Conservation (phyloP, 2,329 filamentous ascomycete genomes). For the Colletotrichum sp. region DNA sequence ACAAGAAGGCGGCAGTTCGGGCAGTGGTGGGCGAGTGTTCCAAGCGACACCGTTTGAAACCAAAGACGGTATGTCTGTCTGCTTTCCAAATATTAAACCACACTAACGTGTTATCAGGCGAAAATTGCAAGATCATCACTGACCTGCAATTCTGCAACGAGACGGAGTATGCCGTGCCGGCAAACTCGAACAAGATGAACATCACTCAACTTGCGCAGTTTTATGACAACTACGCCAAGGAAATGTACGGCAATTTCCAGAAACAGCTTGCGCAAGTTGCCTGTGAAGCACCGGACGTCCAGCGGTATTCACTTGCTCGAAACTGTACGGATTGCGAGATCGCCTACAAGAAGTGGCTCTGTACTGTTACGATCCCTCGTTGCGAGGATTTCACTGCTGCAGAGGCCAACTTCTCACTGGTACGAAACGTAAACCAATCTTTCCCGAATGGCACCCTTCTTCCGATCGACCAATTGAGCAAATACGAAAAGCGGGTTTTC, state of each 20-base stretch:
- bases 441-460: conserved; percentile 73
- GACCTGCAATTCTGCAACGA: conserved; percentile 89
- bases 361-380: conserved; percentile 88
- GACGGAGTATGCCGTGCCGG: conserved; percentile 89
- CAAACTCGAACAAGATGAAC: conserved; percentile 69
- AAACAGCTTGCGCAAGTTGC: conserved; percentile 83
- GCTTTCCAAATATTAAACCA: not conserved
- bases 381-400: conserved; percentile 80
- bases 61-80: conserved; percentile 68
- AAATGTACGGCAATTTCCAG: conserved; percentile 77
- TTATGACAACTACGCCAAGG: conserved; percentile 78
- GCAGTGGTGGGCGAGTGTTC: conserved; percentile 81
- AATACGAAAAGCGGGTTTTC: conserved; percentile 38
- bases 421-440: conserved; percentile 72
- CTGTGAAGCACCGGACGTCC: conserved; percentile 77
- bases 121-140: conserved; percentile 85
- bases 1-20: conserved; percentile 40
- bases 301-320: conserved; percentile 81
- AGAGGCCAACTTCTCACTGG: conserved; percentile 45
- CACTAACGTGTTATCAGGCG: conserved; percentile 50
- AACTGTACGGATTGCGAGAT: conserved; percentile 76
- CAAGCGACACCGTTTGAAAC: conserved; percentile 76
- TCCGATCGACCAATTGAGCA: conserved; percentile 37
- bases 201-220: conserved; percentile 66
- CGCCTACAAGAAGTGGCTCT: conserved; percentile 95